Evolutionary conservation across 441 rosid species (phyloP), one percentile per base, ranked within the genome.

Genomic region (Pelargonium cotyledonis): DNA sequence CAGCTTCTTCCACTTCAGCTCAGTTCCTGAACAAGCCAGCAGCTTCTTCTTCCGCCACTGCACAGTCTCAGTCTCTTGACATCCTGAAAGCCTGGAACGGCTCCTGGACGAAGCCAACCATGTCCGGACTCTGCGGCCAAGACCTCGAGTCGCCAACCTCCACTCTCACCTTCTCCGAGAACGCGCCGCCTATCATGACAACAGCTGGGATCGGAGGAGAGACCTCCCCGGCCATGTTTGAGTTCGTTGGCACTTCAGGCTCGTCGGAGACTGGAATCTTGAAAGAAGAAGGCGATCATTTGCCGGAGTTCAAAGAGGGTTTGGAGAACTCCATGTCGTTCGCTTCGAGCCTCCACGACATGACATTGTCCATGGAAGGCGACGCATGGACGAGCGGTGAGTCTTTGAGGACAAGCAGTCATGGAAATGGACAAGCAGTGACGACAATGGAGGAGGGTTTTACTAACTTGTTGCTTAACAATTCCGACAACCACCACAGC

Each of bases 121-220:
- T 47, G 14, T 46, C 51, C 51, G 51, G 14, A 10, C 11, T 46
- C 14, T 14, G 51, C 14, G 3, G 35, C 3, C 35, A 31, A n/a
- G 81, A 75, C 38, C 87, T 83, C 8, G 96, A 88, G 68, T 94
- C 97, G 49, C 99, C 96, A 10, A 86, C 99, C 0, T 91, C 96
- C 8, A 88, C 93, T 89, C 65, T 85, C 14, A 49, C 90, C 64
- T 85, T 85, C 81, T 85, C 97, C 1, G 93, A 89, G 69, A 85
- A 85, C 70, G 86, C 65, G 10, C 89, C 82, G 5, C 79, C 80
- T 5, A 63, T 72, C 47, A 41, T 78, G 68, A 69, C 14, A 57
- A 43, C 23, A 41, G 65, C 67, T 0, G 82, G 67, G 23, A 51
- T 70, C n/a, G 78, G 74, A 43, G 78, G 74, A 43, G 86, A 63